Base-by-base conservation (phyloP, 305 asterid species). In the Plantago coronopus region DNA sequence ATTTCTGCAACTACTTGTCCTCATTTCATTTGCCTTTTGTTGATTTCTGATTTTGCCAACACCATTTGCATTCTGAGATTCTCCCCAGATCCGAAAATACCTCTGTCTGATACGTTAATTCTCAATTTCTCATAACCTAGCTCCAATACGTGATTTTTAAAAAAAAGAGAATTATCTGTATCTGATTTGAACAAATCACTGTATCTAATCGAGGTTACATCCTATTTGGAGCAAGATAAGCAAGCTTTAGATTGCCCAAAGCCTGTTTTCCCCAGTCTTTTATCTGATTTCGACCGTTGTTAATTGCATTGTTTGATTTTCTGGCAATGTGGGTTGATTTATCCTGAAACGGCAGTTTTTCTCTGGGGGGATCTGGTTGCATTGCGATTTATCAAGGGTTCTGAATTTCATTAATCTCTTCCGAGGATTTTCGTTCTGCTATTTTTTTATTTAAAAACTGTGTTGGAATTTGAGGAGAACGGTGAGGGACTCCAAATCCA, bases 271-370 rank as follows among this genome's bases (percentile, higher is more conserved):
- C 11, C 38, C 9, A 20, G 31, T 34, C 7, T 53, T 34, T 34
- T 8, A 12, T 12, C 42, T 13, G 22, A 43, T 25, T 72, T 19
- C 49, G 62, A 22, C 17, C 9, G 27, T 23, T 12, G 14, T 54
- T 67, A 1, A 10, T 19, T n/a, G 55, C 25, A 48, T 64, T 66
- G n/a, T 61, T 25, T 63, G 47, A 34, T 31, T 40, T 66, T 68
- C 50, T 65, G 65, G 65, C 78, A 78, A 78, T 78, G 80, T 60
- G 76, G 82, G 78, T 71, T 69, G 67, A 57, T 75, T 70, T 62
- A 9, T 46, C 63, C 44, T 64, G 57, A 64, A 59, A 47, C 45
- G 46, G 45, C 51, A 53, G 15, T 50, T 45, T 50, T 68, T 63
- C 60, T n/a, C n/a, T n/a, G n/a, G n/a, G 69, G 78, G 83, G 72